These are phyloP conservation scores for Trichosporon inkin DNA, from an alignment of 1,284 basidiomycete genomes.

Conservation along the genomic window DNA sequence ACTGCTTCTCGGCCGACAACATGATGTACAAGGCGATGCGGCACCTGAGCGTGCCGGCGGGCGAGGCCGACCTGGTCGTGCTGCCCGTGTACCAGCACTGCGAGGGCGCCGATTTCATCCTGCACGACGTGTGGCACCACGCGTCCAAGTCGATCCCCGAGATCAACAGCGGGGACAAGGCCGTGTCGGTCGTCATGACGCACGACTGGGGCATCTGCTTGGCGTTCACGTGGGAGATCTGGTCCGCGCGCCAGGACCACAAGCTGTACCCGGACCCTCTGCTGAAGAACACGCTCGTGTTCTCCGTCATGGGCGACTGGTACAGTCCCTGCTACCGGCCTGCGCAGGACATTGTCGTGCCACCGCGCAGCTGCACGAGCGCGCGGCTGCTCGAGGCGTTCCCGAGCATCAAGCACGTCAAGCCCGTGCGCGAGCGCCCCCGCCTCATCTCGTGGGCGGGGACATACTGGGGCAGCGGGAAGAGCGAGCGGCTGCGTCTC, in stretches of 20 bases:
- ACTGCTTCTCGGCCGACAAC: conserved; percentile 50
- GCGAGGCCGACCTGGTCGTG: conserved; percentile 52
- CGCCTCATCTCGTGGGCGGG: conserved; percentile 45
- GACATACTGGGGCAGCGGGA: conserved; percentile 51
- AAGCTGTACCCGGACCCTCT: conserved; percentile 42
- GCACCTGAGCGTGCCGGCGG: conserved; percentile 41
- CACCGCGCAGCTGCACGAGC: conserved; percentile 43
- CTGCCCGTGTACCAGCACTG: conserved; percentile 52
- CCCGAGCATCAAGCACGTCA: conserved; percentile 30
- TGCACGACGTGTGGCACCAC: conserved; percentile 49
- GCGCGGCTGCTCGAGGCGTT: conserved; percentile 38
- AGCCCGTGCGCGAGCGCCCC: conserved; percentile 37
- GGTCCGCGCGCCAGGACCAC: conserved; percentile 34
- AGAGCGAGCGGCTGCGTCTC: conserved; percentile 42
- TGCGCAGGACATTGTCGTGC: conserved; percentile 49
- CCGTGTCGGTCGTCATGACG: conserved; percentile 48
- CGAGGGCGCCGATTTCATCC: conserved; percentile 32
- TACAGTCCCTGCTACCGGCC: conserved; percentile 48
- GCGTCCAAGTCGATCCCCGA: conserved; percentile 43
- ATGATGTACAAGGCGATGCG: conserved; percentile 47
- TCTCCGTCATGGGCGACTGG: conserved; percentile 49
- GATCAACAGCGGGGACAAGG: conserved; percentile 33
- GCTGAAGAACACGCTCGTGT: conserved; percentile 43
- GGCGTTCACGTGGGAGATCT: conserved; percentile 49
- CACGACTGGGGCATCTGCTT: conserved; percentile 53